Conservation (phyloP, 352 stramenopile genomes). For the Pythium aphanidermatum region DNA sequence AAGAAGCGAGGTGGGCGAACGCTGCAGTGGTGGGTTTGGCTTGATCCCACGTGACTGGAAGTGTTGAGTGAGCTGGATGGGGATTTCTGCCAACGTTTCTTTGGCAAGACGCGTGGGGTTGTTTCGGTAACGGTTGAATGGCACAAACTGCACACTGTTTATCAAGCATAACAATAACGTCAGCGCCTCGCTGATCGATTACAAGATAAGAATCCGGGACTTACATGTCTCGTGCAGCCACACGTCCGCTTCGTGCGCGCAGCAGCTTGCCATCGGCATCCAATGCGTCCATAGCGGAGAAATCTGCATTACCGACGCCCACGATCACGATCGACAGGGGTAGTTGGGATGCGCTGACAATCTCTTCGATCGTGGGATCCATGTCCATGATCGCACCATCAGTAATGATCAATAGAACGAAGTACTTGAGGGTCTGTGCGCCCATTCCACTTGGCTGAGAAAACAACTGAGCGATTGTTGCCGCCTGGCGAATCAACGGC, state of each 20-base stretch:
- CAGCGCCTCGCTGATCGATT: too few species aligned
- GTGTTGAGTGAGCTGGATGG: slow-evolving; percentile 51
- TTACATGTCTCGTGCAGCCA: slow-evolving; percentile 58
- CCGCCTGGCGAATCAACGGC: slow-evolving; percentile 61
- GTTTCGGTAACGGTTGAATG: slow-evolving; percentile 62
- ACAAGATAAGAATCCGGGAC: slow-evolving; percentile 15
- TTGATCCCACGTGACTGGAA: slow-evolving; percentile 56
- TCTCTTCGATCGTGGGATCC: slow-evolving; percentile 58
- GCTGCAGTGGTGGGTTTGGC: slow-evolving; percentile 43
- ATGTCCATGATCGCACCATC: slow-evolving; percentile 78
- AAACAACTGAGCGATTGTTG: slow-evolving; percentile 52
- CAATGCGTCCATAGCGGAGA: slow-evolving; percentile 57
- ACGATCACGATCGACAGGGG: slow-evolving; percentile 81
- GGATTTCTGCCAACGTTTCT: slow-evolving; percentile 68
- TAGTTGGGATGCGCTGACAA: slow-evolving; percentile 57
- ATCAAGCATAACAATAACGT: too few species aligned
- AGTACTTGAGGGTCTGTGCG: slow-evolving; percentile 59
- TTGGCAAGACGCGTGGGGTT: slow-evolving; percentile 55
- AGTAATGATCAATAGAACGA: slow-evolving; percentile 67
- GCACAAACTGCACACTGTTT: slow-evolving; percentile 67
- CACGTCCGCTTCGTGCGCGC: slow-evolving; percentile 26
- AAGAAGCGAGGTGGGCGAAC: slow-evolving; percentile 17
- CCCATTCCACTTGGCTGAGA: slow-evolving; percentile 18
- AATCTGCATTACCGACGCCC: slow-evolving; percentile 70
- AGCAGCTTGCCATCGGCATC: slow-evolving; percentile 57